Evolutionary conservation across 1,139 yeast genomes (phyloP), one percentile per base, ranked within the genome.

Genomic region (Lodderomyces theae): DNA sequence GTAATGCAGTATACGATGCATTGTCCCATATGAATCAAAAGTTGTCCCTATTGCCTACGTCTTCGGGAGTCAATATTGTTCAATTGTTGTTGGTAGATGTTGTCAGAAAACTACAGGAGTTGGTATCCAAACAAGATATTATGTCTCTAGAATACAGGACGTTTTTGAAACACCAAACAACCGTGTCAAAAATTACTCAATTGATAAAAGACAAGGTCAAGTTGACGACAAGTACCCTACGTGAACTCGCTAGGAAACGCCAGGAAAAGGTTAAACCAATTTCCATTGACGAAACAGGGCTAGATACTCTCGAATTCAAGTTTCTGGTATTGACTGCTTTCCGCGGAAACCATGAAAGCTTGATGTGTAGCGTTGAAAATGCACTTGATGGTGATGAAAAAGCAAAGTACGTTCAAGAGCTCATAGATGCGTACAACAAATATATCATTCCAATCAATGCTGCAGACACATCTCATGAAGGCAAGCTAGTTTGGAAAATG

Each of bases 221-320:
- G 43, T 61, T 56, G 40, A 60, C 66, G 61, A 57, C 65, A 9
- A 71, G 69, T 42, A 58, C 86, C 37, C 75, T 88, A 0, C 72
- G 97, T 48, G 97, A 89, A 49, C 62, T 86, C 10, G 67, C 86
- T 28, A 69, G 97, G 45, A 86, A 82, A 54, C 66, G 95, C 36
- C 78, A 80, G 12, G 95, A 86, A 43, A 82, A 80, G 48, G 85
- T 85, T 55, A 74, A 84, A 24, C 74, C 83, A 21, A 77, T 87
- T 13, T 75, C 82, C 47, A 70, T 87, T 12, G 66, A 69, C 26
- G 74, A 80, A 15, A 53, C 50, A 1, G 58, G 66, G 2, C 78
- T 82, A 22, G 54, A 55, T 0, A 60, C 57, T 13, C 53, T 85
- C 7, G 72, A 69, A 46, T 75, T 73, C 2, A 63, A 80, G 30